Evolutionary conservation across 2,329 filamentous ascomycete genomes (phyloP).

Genomic region (Hymenotorrendiella dingleyae): DNA sequence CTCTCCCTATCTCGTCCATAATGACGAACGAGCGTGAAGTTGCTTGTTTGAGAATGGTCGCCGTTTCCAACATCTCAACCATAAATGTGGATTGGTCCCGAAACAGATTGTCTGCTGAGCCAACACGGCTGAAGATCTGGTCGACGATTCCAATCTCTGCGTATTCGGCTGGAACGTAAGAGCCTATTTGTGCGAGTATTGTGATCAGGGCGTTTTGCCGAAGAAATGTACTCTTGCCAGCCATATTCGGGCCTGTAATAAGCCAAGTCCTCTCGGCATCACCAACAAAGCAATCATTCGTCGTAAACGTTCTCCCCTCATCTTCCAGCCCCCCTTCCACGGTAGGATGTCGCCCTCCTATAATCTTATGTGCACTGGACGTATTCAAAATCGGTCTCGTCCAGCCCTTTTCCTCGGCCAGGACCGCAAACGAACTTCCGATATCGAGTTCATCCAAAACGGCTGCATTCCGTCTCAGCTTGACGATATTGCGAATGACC

Average conservation of each 20-base stretch:
- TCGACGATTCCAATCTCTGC: constrained; percentile 90
- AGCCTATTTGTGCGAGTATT: constrained; percentile 86
- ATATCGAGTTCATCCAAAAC: constrained; percentile 93
- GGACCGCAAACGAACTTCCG: constrained; percentile 72
- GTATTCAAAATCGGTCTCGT: constrained; percentile 67
- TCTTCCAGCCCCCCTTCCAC: constrained; percentile 78
- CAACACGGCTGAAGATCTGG: constrained; percentile 88
- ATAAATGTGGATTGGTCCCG: constrained; percentile 96
- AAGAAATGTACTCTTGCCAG: constrained; percentile 91
- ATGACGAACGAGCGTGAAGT: constrained; percentile 85
- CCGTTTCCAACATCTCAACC: constrained; percentile 98
- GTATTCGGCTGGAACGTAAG: constrained; percentile 83
- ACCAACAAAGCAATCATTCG: constrained; percentile 83
- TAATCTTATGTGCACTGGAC: constrained; percentile 62
- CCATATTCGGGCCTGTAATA: constrained; percentile 93
- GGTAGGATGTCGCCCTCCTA: constrained; percentile 85
- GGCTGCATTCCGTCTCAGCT: constrained; percentile 80
- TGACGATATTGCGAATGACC: constrained; percentile 77
- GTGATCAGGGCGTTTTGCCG: constrained; percentile 94
- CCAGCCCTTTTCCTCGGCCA: constrained; percentile 70
- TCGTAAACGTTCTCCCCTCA: constrained; percentile 74
- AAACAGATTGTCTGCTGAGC: constrained; percentile 92
- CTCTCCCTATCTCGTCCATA: constrained; percentile 96
- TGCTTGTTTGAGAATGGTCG: constrained; percentile 78
- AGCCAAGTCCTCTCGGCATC: constrained; percentile 58